Evolutionary conservation across 257 asterid species (phyloP), one percentile per base, ranked within the genome.

Genomic region (Jacaranda mimosifolia): DNA sequence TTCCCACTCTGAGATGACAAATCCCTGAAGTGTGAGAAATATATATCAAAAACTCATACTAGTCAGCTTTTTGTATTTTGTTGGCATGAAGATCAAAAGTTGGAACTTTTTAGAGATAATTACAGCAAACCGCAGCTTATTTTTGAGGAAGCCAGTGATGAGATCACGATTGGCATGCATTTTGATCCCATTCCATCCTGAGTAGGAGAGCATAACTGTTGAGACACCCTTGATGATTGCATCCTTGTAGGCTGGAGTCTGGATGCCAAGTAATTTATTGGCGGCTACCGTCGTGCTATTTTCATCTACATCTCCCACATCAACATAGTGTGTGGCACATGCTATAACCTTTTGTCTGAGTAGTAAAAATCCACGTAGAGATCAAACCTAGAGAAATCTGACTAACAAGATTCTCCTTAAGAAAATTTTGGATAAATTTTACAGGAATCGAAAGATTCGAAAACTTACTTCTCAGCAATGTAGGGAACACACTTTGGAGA

Each of bases 391-490:
- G 32, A 26, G 32, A 26, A 26, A 26, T 26, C 32, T 26, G 32
- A 26, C 32, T 9, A 8, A 18, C 53, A n/a, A 48, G 21, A 17
- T 70, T 45, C 15, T 53, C 13, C 18, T 10, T 4, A 36, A 38
- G 19, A 21, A 6, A 35, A 21, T 49, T 43, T 7, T 43, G 1
- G 21, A 26, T 26, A 26, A 26, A 26, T 12, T 42, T 18, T 65
- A 26, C 32, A 26, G 32, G 32, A 26, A 2, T 26, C 2, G 17
- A 59, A 55, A 12, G 45, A 3, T 35, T 12, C 2, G 21, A 59
- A 48, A 67, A 83, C 97, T 85, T 86, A 90, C 96, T 82, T 87
- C 39, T 93, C 89, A 18, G 84, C 91, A 21, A 89, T 65, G 32
- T 75, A 90, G 2, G 97, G 97, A 49, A 84, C 89, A 3, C 97